Percentiles rank a stretch among this genome's conserved stretches.
Evolutionary conservation across 371 early-diverging fungal genomes (phyloP).

Genomic region (Rhizopus delemar): DNA sequence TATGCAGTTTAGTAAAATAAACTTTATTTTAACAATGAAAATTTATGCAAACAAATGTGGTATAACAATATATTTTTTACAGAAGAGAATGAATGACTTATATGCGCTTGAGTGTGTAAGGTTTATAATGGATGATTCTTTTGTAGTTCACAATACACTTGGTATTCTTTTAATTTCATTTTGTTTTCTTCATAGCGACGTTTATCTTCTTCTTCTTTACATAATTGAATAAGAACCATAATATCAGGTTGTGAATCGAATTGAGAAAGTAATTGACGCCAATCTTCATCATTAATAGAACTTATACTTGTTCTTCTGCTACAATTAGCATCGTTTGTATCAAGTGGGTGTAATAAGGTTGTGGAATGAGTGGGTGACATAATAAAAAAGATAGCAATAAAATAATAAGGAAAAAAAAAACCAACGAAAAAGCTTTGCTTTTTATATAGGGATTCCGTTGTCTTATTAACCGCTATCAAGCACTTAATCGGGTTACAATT

Average conservation of each 20-base stretch:
- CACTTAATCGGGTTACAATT: too few relatives aligned
- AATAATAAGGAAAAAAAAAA: not conserved
- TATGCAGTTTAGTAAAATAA: too few relatives aligned
- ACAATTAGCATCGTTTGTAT: not conserved
- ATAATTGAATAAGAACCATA: conserved; percentile 43
- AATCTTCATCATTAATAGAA: not conserved
- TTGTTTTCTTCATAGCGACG: conserved; percentile 53
- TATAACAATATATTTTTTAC: not conserved
- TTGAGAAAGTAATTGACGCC: conserved; percentile 20
- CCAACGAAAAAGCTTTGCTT: too few relatives aligned
- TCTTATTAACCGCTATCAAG: too few relatives aligned
- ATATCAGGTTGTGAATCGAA: conserved; percentile 50
- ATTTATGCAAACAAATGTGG: not conserved
- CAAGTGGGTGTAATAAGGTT: conserved; percentile 5
- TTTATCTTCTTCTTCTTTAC: conserved; percentile 53
- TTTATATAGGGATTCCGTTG: too few relatives aligned
- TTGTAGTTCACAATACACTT: conserved; percentile 19
- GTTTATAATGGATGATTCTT: not conserved
- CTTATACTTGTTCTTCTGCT: not conserved
- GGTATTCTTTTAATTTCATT: conserved; percentile 41
- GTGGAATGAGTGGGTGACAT: not conserved
- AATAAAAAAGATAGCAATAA: not conserved
- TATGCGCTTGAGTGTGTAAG: not conserved
- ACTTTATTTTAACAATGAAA: too few relatives aligned
- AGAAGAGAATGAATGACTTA: not conserved